Base-by-base conservation (phyloP, 768 basidiomycete genomes). In the Auricularia sp. region DNA sequence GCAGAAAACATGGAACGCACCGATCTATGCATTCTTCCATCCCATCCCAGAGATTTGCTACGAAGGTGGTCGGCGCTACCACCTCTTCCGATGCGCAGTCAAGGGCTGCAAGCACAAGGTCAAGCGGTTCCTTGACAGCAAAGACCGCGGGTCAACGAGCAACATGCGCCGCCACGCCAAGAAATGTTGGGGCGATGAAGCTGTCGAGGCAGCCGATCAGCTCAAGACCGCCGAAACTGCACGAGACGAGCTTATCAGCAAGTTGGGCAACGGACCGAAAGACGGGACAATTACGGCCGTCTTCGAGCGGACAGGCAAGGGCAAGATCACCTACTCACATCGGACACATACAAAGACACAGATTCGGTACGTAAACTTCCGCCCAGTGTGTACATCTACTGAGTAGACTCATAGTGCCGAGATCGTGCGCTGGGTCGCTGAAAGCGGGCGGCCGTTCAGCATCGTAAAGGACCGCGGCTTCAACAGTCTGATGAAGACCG, bases 401-500 rank as follows among this genome's bases (percentile, higher is more conserved):
- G n/a, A 61, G 34, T 14, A 36, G 33, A 35, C 61, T 64, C 64
- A 36, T 36, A 75, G 74, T 36, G 73, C 70, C 0, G 69, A 76
- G 60, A 71, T 75, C n/a, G 76, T 78, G 0, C 66, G 67, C 0
- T 79, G 77, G 79, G 72, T 78, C 0, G 12, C 72, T 1, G 71
- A 78, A 64, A 73, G 69, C 54, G 62, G 72, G 34, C 68, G 71
- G 0, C 77, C 77, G 0, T 76, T 75, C 63, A 68, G 58, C 0
- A 76, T 78, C 18, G 71, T 78, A 3, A 67, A 74, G 12, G 76
- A 81, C 62, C 64, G 67, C 0, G 75, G 71, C 0, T 79, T 76
- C 62, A 39, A 64, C 16, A 68, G 33, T 11, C 64, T 77, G 10
- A 75, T 73, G 72, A 72, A 70, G 21, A 43, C 42, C 42, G 74